Base-by-base conservation (phyloP, 495 filamentous ascomycete species). In the Hypoxylon rickii region DNA sequence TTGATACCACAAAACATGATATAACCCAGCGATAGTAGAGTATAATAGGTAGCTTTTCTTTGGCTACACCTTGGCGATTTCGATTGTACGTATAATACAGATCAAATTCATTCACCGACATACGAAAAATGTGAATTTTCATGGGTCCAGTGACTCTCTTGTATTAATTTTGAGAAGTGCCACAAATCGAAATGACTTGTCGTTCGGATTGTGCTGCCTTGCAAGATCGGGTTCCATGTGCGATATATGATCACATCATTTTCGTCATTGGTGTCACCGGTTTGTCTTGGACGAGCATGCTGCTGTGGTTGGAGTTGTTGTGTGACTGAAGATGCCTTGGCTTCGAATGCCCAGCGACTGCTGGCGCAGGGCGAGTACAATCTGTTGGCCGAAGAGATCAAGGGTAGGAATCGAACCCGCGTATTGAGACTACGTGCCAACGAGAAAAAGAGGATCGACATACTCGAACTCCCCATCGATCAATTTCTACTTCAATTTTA, bases 1-100 rank as follows among this genome's bases (percentile, higher is more conserved):
- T 55, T 41, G 57, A 55, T 61, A 61, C 56, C 55, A 58, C 43
- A 29, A 2, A 46, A 31, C 24, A 41, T 42, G 33, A 26, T 5
- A 31, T 34, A 13, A 31, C 33, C 39, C 54, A 50, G 29, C 44
- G 49, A 49, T 34, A 44, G 44, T 24, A 19, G 34, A 40, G 31
- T 37, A 44, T 4, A 10, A 29, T 29, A 29, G 24, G 44, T 44
- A 21, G 3, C 17, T 44, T 36, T 24, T 22, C 42, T 26, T 11
- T 46, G 43, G 39, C 29, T 44, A 54, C 22, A 8, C 42, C 38
- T 29, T 43, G 13, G 42, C 7, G 42, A 58, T 54, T 19, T 52
- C 20, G 19, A 59, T 37, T 18, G 33, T 18, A 44, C 21, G 6
- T 0, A 57, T 51, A n/a, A 50, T 45, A 50, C 36, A 31, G 43